Percentiles rank a stretch among this genome's conserved stretches.
Evolutionary conservation across 2,329 filamentous ascomycete species (phyloP).

Genomic region (Hypoxylon sp.): DNA sequence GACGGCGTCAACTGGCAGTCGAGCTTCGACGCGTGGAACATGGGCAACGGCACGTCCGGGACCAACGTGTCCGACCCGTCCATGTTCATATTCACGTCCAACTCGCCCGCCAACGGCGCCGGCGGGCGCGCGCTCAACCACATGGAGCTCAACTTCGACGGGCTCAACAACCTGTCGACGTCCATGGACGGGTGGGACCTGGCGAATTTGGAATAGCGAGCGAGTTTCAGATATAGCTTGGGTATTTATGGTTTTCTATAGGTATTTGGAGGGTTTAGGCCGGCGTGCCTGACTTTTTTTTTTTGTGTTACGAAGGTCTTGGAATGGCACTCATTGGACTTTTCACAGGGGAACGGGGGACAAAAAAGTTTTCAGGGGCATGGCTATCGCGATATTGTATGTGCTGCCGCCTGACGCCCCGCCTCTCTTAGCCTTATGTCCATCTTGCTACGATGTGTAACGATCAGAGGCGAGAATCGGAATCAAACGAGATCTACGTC

Average conservation of each 20-base stretch:
- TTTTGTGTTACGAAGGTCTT: not conserved
- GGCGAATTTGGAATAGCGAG: conserved; percentile 38
- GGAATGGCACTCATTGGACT: not conserved
- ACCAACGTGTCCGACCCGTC: conserved; percentile 45
- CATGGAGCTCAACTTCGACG: conserved; percentile 43
- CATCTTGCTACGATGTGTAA: not conserved
- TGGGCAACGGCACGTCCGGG: conserved; percentile 41
- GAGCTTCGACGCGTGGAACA: conserved; percentile 63
- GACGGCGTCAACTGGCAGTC: conserved; percentile 67
- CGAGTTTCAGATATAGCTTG: conserved; percentile 11
- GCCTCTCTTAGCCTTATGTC: not conserved
- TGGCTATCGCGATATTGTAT: not conserved
- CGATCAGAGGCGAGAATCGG: not conserved
- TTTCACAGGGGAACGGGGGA: not conserved
- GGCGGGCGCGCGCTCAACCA: conserved; percentile 32
- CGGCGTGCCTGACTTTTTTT: not conserved
- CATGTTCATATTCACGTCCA: conserved; percentile 44
- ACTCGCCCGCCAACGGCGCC: conserved; percentile 21
- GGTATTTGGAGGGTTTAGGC: not conserved
- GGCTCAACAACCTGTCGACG: conserved; percentile 38
- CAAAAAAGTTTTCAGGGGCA: not conserved
- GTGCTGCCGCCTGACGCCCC: not conserved
- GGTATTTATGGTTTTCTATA: too few relatives aligned
- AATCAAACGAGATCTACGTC: not conserved
- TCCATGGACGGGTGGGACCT: conserved; percentile 44